A percentile compares a stretch with the other conserved stretches of the same genome.
These are phyloP conservation scores for Xerocomus potaroensis DNA, from an alignment of 768 basidiomycete genomes.

Conservation along the genomic window DNA sequence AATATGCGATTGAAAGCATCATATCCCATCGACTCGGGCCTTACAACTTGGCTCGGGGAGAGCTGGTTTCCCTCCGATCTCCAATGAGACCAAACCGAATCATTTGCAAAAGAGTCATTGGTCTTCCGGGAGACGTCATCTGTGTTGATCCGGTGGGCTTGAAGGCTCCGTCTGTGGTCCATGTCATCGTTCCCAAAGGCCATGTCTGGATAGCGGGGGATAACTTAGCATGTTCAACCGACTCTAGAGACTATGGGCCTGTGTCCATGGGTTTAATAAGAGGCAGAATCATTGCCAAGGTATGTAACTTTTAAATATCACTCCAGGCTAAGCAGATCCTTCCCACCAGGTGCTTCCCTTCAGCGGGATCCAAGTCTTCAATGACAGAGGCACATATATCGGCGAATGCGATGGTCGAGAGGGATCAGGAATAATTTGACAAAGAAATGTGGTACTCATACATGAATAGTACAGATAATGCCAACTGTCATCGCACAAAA, in stretches of 20 bases:
- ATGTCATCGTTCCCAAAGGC: slow-evolving; percentile 76
- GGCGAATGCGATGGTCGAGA: slow-evolving; percentile 10
- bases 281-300: slow-evolving; percentile 62
- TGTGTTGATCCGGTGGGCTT: slow-evolving; percentile 83
- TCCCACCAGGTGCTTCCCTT: slow-evolving; percentile 29
- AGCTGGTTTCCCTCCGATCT: slow-evolving; percentile 68
- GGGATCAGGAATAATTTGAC: not conserved
- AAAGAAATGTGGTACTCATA: not conserved
- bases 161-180: slow-evolving; percentile 60
- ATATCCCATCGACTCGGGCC: slow-evolving; percentile 51
- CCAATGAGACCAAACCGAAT: slow-evolving; percentile 61
- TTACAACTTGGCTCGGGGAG: slow-evolving; percentile 58
- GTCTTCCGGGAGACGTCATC: slow-evolving; percentile 83
- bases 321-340: slow-evolving; percentile 1
- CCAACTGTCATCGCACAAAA: slow-evolving; percentile 50
- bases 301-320: slow-evolving; percentile 28
- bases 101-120: slow-evolving; percentile 88
- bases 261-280: slow-evolving; percentile 77
- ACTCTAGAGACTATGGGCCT: slow-evolving; percentile 92
- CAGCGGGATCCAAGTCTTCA: slow-evolving; percentile 25
- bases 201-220: slow-evolving; percentile 92
- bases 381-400: slow-evolving; percentile 17
- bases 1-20: slow-evolving; percentile 61
- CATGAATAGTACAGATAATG: not conserved
- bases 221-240: slow-evolving; percentile 76